Evolutionary conservation across 108 stramenopile genomes (phyloP), one percentile per base, ranked within the genome.

Genomic region (Cyclotella baltica): DNA sequence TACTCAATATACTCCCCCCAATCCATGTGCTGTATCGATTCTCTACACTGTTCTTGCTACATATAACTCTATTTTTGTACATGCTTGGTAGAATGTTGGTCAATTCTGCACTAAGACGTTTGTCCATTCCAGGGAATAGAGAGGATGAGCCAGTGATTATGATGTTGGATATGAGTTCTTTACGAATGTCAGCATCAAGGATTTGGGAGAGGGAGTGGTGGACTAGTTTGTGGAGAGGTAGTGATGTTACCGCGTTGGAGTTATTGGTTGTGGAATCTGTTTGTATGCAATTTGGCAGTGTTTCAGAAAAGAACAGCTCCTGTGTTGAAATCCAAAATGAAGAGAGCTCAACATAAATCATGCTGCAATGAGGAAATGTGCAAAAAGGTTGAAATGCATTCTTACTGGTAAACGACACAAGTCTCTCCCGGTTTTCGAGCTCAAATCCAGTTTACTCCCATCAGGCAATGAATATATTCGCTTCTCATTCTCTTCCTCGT

Each of bases 1-100:
- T 95, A 8, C 97, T 94, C 77, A 98, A 81, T 33, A 99, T 95
- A 59, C 92, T 92, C 18, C 93, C 98, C 22, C 98, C 98, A 64
- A 96, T 95, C 97, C 97, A 99, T 19, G 90, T 74, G 43, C 91
- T 86, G 70, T 87, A 94, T 62, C 88, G 85, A 69, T 93, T 86
- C 75, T 95, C 96, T 13, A 88, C 87, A 9, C 85, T 71, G 70
- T 87, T 75, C 34, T 79, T 79, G 36, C 84, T 81, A 18, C 87
- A 87, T 55, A 92, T 77, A 16, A 96, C 90, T 62, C 89, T 92
- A 72, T 85, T 78, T 69, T 88, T 93, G 62, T 81, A 87, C 38
- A 85, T 79, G 29, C 76, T 71, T 33, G 94, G 90, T n/a, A 88
- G 67, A 11, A 87, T 28, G 64, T 30, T 50, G 15, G 86, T 61